phyloP scores from a whole-genome alignment of 2,329 filamentous ascomycete genomes.

The Hortaea werneckii region DNA sequence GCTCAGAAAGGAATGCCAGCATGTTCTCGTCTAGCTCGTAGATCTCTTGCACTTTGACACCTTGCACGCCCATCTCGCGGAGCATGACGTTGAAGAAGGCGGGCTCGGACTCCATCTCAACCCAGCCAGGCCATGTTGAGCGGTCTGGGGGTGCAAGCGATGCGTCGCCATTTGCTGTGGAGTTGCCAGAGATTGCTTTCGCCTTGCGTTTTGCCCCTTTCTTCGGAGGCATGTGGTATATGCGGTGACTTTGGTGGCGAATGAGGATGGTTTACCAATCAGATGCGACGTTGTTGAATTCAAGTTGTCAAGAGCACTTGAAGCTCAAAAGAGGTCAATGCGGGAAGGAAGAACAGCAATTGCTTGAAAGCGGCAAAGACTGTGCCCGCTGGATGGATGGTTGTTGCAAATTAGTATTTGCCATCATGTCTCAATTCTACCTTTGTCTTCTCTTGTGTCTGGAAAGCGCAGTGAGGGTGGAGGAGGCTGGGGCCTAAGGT shows the following conservation, averaged over 20 bases:
- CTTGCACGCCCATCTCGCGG: constrained; percentile 62
- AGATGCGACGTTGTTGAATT: not conserved
- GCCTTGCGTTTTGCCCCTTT: constrained; percentile 14
- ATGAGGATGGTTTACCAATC: not conserved
- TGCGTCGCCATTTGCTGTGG: constrained; percentile 30
- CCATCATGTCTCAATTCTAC: too few species aligned
- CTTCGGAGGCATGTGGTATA: constrained; percentile 13
- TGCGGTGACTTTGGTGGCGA: not conserved
- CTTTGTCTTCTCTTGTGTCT: too few species aligned
- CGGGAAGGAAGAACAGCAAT: too few species aligned
- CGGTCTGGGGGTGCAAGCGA: constrained; percentile 38
- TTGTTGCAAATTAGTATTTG: too few species aligned
- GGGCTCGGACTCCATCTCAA: constrained; percentile 83
- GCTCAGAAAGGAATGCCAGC: constrained; percentile 54
- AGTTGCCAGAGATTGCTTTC: constrained; percentile 24
- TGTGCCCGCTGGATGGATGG: too few species aligned
- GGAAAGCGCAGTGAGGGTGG: too few species aligned
- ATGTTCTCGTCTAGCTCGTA: constrained; percentile 59
- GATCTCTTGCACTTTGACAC: constrained; percentile 67
- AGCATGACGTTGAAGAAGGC: constrained; percentile 81
- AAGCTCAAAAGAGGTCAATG: not conserved
- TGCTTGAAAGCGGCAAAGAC: too few species aligned
- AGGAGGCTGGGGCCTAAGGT: too few species aligned
- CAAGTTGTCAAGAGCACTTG: not conserved
- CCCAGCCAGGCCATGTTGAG: constrained; percentile 59